Percentiles rank a stretch among this genome's conserved stretches.
phyloP scores from a whole-genome alignment of 192 early-diverging fungal genomes.

The Chytriomyces confervae region DNA sequence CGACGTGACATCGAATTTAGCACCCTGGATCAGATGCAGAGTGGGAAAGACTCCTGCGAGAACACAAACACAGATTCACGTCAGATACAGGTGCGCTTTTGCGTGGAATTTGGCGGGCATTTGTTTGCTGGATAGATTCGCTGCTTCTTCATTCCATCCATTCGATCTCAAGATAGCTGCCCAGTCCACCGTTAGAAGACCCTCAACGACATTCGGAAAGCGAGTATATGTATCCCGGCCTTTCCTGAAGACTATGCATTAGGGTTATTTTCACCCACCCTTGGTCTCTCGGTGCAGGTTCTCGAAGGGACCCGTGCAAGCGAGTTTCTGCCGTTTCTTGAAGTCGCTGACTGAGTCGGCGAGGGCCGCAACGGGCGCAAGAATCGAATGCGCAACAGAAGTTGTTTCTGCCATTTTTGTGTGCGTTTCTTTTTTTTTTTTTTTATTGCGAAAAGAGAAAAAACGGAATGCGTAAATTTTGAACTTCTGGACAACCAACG shows the following conservation, averaged over 20 bases:
- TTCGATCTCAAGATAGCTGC: too few species aligned
- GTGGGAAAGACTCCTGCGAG: constrained; percentile 78
- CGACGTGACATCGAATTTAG: constrained; percentile 90
- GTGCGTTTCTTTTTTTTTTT: background rate
- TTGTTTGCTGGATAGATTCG: too few species aligned
- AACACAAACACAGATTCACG: constrained; percentile 11
- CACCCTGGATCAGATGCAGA: constrained; percentile 92
- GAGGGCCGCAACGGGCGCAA: constrained; percentile 21
- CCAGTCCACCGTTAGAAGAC: too few species aligned
- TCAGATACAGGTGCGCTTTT: too few species aligned
- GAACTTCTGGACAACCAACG: too few species aligned
- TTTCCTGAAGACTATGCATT: too few species aligned
- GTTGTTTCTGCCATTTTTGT: constrained; percentile 6
- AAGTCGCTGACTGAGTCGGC: constrained; percentile 3
- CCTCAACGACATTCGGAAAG: too few species aligned
- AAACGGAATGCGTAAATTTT: constrained; percentile 7
- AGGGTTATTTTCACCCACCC: constrained; percentile 52
- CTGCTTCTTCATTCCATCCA: too few species aligned
- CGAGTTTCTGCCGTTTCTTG: constrained; percentile 55
- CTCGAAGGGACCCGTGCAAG: constrained; percentile 85
- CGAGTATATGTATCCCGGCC: too few species aligned
- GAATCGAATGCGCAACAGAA: constrained; percentile 1
- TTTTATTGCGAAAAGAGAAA: constrained; percentile 7
- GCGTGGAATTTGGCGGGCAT: background rate
- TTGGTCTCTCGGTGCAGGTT: constrained; percentile 80